phyloP scores from a whole-genome alignment of 257 asterid genomes.

The Salvia hispanica region DNA sequence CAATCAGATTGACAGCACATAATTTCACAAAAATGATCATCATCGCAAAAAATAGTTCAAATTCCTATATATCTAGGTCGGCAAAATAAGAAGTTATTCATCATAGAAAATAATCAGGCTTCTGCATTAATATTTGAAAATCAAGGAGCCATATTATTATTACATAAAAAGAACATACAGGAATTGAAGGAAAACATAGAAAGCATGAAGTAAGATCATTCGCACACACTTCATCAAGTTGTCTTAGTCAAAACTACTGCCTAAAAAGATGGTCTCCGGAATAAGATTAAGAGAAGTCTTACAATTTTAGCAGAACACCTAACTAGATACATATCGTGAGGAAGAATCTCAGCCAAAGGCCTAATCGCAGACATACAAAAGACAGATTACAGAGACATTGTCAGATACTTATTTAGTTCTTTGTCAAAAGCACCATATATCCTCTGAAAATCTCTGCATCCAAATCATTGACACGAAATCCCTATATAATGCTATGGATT shows the following conservation, averaged over 20 bases:
- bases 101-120: constrained; percentile 1
- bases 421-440: constrained; percentile 18
- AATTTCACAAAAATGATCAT: background rate
- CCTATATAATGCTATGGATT: constrained; percentile 9
- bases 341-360: constrained; percentile 13
- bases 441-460: background rate
- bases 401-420: constrained; percentile 2
- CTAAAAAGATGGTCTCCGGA: constrained; percentile 23
- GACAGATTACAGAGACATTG: background rate
- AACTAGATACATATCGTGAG: background rate
- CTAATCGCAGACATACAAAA: constrained; percentile 8
- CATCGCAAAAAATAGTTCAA: background rate
- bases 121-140: background rate
- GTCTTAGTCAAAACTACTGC: constrained; percentile 11
- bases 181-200: background rate
- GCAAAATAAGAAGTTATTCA: constrained; percentile 1
- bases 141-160: constrained; percentile 3
- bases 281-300: constrained; percentile 1
- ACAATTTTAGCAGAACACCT: background rate
- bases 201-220: background rate
- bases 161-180: background rate
- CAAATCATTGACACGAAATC: constrained; percentile 3
- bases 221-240: background rate
- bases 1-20: background rate
- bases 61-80: background rate